phyloP scores from a whole-genome alignment of 2,329 filamentous ascomycete species.

The Cladosporium sp. region DNA sequence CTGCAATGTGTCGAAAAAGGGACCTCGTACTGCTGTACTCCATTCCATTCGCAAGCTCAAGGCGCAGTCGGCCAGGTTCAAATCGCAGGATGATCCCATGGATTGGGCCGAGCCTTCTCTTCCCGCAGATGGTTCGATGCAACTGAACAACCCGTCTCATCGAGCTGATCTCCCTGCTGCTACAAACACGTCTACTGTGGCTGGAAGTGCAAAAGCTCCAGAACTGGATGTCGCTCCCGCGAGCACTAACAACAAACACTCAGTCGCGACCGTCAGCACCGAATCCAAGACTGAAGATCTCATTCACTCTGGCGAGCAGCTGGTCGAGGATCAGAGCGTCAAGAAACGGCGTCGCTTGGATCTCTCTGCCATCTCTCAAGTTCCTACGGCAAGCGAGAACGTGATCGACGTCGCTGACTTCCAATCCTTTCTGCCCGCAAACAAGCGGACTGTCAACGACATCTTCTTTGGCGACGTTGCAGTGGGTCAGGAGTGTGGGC shows the following conservation, averaged over 20 bases:
- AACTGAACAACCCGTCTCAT: background rate
- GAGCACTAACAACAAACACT: too few relatives aligned
- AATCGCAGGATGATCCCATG: background rate
- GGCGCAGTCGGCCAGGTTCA: slow-evolving; percentile 47
- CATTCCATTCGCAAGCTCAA: slow-evolving; percentile 52
- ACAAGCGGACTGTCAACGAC: slow-evolving; percentile 24
- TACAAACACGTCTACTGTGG: too few relatives aligned
- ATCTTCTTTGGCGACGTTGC: slow-evolving; percentile 30
- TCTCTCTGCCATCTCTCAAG: background rate
- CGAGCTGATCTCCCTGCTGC: too few relatives aligned
- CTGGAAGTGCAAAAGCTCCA: too few relatives aligned
- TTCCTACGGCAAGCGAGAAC: background rate
- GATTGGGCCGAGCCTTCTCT: background rate
- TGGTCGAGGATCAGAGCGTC: slow-evolving; percentile 25
- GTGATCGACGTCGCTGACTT: background rate
- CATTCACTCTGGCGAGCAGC: too few relatives aligned
- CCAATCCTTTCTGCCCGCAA: slow-evolving; percentile 17
- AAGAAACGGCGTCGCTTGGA: slow-evolving; percentile 26
- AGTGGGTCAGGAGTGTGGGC: slow-evolving; percentile 21
- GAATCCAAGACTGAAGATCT: too few relatives aligned
- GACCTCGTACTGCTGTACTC: slow-evolving; percentile 53
- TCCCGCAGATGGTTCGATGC: background rate
- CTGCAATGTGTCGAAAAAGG: slow-evolving; percentile 52
- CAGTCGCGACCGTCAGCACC: too few relatives aligned
- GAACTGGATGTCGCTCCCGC: too few relatives aligned